Evolutionary conservation across 345 rosid genomes (phyloP).

Genomic region (Hypericum androsaemum): DNA sequence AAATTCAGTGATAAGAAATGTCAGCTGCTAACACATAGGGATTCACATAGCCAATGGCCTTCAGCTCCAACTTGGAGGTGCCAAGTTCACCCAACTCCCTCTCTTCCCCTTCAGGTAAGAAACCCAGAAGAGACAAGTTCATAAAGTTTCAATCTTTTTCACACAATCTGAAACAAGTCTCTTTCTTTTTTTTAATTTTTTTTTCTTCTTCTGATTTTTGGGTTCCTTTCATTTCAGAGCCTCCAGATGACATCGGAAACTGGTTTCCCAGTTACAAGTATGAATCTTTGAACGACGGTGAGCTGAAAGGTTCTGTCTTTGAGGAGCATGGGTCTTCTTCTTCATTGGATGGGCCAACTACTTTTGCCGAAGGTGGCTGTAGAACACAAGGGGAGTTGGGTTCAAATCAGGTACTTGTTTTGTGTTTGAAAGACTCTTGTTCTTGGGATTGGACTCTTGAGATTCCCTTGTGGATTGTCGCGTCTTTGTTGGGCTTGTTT

Average conservation of each 20-base stretch:
- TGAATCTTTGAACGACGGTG: slow-evolving; percentile 34
- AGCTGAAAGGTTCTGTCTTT: slow-evolving; percentile 9
- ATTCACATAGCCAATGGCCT: too few species aligned
- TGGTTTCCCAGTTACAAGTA: slow-evolving; percentile 58
- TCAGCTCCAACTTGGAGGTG: too few species aligned
- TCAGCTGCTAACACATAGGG: too few species aligned
- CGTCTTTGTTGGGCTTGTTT: too few species aligned
- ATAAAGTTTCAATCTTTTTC: neutral
- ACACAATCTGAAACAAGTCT: neutral
- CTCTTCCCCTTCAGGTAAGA: too few species aligned
- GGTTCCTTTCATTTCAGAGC: slow-evolving; percentile 27
- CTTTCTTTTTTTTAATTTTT: neutral
- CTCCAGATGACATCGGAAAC: slow-evolving; percentile 47
- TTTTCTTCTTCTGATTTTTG: neutral
- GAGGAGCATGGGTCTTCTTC: neutral
- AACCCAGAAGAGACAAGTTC: too few species aligned
- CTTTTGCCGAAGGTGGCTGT: neutral
- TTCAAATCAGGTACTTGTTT: neutral
- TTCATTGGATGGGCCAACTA: neutral
- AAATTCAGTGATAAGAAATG: too few species aligned
- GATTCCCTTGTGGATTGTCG: too few species aligned
- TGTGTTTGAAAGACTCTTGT: too few species aligned
- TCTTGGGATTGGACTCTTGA: too few species aligned
- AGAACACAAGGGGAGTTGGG: slow-evolving; percentile 2
- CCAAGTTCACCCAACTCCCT: too few species aligned